phyloP scores from a whole-genome alignment of 1,284 basidiomycete genomes.

The Phellinidium pouzarii region DNA sequence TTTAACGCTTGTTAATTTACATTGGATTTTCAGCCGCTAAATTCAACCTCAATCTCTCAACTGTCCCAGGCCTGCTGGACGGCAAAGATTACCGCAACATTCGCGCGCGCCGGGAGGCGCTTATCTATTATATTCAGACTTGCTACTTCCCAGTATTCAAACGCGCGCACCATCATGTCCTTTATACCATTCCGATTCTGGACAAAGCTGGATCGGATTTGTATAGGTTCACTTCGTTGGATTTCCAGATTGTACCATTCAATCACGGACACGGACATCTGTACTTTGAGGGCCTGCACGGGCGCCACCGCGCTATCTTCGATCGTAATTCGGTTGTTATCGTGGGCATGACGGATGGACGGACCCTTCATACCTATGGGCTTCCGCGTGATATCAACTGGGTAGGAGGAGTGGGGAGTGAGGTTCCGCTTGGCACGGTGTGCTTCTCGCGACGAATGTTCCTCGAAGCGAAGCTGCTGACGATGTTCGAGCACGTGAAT shows the following conservation, averaged over 20 bases:
- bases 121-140: constrained; percentile 26
- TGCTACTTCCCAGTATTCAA: constrained; percentile 29
- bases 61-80: constrained; percentile 22
- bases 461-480: constrained; percentile 27
- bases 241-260: constrained; percentile 24
- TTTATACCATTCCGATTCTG: constrained; percentile 26
- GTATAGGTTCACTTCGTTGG: constrained; percentile 23
- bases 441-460: constrained; percentile 26
- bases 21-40: constrained; percentile 14
- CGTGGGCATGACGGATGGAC: constrained; percentile 26
- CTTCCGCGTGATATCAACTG: constrained; percentile 25
- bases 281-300: constrained; percentile 11
- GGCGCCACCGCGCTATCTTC: constrained; percentile 8
- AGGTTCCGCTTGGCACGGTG: constrained; percentile 28
- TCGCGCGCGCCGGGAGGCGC: constrained; percentile 25
- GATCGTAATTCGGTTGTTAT: constrained; percentile 24
- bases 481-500: constrained; percentile 26
- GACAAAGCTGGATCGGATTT: neutral
- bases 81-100: constrained; percentile 23
- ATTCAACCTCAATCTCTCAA: constrained; percentile 10
- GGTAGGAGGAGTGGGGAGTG: constrained; percentile 22
- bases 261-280: neutral
- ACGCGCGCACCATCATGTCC: constrained; percentile 25
- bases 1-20: neutral
- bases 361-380: constrained; percentile 20